Evolutionary conservation across 352 stramenopile species (phyloP).

Genomic region (Phytophthora constricta): DNA sequence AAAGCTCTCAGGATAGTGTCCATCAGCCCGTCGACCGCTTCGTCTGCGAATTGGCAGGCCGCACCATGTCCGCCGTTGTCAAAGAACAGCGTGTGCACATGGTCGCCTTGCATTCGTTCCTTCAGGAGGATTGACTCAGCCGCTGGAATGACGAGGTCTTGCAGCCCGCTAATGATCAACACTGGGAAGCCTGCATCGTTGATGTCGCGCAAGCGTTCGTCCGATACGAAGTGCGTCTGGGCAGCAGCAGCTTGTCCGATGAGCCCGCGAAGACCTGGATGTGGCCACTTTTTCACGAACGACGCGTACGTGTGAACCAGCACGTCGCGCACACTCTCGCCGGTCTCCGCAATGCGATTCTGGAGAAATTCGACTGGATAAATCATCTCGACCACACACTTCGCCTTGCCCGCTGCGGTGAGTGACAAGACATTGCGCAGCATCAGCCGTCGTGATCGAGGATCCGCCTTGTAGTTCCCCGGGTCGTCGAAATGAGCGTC

Average conservation of each 20-base stretch:
- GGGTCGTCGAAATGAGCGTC: slow-evolving; percentile 59
- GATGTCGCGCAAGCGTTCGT: slow-evolving; percentile 52
- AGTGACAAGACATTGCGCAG: slow-evolving; percentile 46
- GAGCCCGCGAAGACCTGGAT: slow-evolving; percentile 32
- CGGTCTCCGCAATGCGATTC: slow-evolving; percentile 44
- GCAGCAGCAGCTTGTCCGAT: slow-evolving; percentile 44
- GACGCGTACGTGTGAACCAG: slow-evolving; percentile 37
- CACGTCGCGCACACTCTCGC: slow-evolving; percentile 34
- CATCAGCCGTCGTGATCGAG: slow-evolving; percentile 41
- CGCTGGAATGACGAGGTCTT: slow-evolving; percentile 56
- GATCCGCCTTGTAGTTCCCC: slow-evolving; percentile 53
- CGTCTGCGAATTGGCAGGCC: slow-evolving; percentile 55
- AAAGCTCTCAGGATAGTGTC: slow-evolving; percentile 32
- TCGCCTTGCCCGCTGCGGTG: slow-evolving; percentile 40
- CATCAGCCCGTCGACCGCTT: slow-evolving; percentile 40
- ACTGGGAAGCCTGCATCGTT: slow-evolving; percentile 52
- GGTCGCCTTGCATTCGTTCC: slow-evolving; percentile 41
- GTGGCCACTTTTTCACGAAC: slow-evolving; percentile 31
- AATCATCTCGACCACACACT: slow-evolving; percentile 45
- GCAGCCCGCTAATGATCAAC: slow-evolving; percentile 52
- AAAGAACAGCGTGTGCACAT: slow-evolving; percentile 57
- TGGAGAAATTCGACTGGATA: slow-evolving; percentile 45
- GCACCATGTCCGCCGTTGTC: slow-evolving; percentile 53
- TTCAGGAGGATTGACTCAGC: slow-evolving; percentile 46
- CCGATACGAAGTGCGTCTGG: slow-evolving; percentile 56